phyloP scores from a whole-genome alignment of 169 alveolate genomes.

The Pseudocohnilembus persalinus region DNA sequence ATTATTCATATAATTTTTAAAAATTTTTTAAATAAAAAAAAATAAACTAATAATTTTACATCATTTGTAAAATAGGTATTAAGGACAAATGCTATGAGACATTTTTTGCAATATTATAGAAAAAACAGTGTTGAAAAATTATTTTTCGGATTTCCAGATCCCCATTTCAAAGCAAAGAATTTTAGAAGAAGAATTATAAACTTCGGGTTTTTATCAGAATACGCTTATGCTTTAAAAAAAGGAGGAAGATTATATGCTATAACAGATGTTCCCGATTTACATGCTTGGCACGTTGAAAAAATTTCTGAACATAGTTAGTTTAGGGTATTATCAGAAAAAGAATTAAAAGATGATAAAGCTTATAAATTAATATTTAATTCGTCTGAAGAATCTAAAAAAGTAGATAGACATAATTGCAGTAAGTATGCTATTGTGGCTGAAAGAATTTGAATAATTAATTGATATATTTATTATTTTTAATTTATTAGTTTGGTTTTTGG shows the following conservation, averaged over 20 bases:
- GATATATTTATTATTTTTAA: no score
- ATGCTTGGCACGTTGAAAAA: constrained; percentile 80
- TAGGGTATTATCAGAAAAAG: constrained; percentile 59
- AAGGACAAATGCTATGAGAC: constrained; percentile 83
- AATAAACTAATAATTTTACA: background rate
- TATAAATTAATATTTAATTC: constrained; percentile 64
- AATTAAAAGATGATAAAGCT: constrained; percentile 61
- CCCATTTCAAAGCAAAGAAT: constrained; percentile 81
- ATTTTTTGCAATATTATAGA: constrained; percentile 69
- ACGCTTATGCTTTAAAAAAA: constrained; percentile 69
- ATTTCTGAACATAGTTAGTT: constrained; percentile 62
- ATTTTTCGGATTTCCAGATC: constrained; percentile 87
- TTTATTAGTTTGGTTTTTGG: no score
- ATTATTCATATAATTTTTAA: no score
- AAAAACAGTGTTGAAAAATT: constrained; percentile 70
- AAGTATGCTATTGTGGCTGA: constrained; percentile 38
- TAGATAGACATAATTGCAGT: constrained; percentile 59
- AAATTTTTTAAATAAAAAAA: no score
- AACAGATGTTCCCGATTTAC: constrained; percentile 84
- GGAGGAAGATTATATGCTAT: constrained; percentile 81
- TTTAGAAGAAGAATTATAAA: constrained; percentile 82
- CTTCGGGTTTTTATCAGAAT: constrained; percentile 66
- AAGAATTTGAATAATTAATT: constrained; percentile 28
- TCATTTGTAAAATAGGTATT: background rate
- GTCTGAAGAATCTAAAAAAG: constrained; percentile 86